phyloP scores from a whole-genome alignment of 441 rosid genomes.

The Adansonia grandidieri region DNA sequence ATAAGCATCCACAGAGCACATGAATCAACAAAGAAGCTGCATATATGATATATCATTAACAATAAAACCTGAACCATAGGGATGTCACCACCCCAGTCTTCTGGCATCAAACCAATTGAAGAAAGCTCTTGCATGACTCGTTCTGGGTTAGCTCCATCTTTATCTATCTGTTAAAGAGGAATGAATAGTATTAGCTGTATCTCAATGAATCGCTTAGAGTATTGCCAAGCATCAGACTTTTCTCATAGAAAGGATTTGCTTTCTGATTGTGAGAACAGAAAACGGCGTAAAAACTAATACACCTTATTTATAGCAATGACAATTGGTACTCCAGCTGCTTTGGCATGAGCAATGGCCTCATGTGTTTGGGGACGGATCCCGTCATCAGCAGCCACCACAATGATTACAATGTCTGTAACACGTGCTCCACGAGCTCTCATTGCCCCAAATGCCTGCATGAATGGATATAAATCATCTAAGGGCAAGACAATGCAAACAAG shows the following conservation, averaged over 20 bases:
- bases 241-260: neutral
- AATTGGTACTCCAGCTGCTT: constrained; percentile 95
- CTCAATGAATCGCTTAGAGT: constrained; percentile 23
- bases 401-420: constrained; percentile 91
- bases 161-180: constrained; percentile 70
- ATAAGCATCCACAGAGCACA: constrained; percentile 32
- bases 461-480: constrained; percentile 40
- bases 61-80: constrained; percentile 92
- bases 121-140: constrained; percentile 98
- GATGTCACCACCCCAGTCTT: constrained; percentile 97
- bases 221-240: constrained; percentile 26
- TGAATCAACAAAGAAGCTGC: constrained; percentile 30
- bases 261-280: constrained; percentile 11
- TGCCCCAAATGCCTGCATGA: constrained; percentile 95
- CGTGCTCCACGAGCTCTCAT: constrained; percentile 99
- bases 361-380: constrained; percentile 98
- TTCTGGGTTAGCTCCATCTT: constrained; percentile 95
- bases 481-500: constrained; percentile 28
- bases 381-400: constrained; percentile 99
- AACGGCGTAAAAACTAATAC: constrained; percentile 13
- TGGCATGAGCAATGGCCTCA: constrained; percentile 98
- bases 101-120: constrained; percentile 93
- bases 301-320: constrained; percentile 95
- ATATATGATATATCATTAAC: constrained; percentile 24
- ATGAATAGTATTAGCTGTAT: constrained; percentile 24